Base-by-base conservation (phyloP, 2,329 filamentous ascomycete species). In the Neonectria ditissima region DNA sequence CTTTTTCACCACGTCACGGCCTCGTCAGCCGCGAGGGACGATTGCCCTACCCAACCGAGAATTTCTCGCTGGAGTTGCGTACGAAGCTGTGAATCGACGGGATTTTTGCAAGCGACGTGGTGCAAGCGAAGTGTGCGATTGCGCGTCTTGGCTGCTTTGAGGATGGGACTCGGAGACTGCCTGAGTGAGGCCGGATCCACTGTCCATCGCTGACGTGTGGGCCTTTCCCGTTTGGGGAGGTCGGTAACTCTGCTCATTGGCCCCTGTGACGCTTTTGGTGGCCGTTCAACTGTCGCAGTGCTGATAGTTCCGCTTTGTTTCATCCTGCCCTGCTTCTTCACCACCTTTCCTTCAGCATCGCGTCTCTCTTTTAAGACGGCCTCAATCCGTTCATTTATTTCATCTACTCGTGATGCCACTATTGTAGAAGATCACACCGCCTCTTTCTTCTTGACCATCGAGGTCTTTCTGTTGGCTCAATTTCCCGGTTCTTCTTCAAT, bases 151-250 rank as follows among this genome's bases (percentile, higher is more conserved):
- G n/a, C 32, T 37, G 18, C 20, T 39, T 47, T n/a, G 13, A 41
- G 37, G 3, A 37, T 37, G 8, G 14, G 34, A 16, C 34, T 37
- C 14, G 5, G 14, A 37, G 28, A 24, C 13, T 45, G n/a, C 20
- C 20, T 34, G 26, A 5, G 11, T 37, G 44, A 57, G 32, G 16
- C 20, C 5, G 20, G 44, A 32, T 32, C 54, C 54, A 57, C 37
- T 37, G 14, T 37, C 6, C 34, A 34, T 56, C 43, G 54, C 54
- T 18, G 28, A 13, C 9, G 7, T 34, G 6, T 13, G 16, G 30
- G n/a, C 32, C 20, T 41, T 39, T 62, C 59, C 59, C 22, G 8
- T 55, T 62, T 10, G 14, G 59, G 59, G 53, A 62, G 59, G 53
- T 62, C 59, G 30, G 53, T 43, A 62, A 41, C 43, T n/a, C 18